phyloP scores from a whole-genome alignment of 805 yeast species.

The Metschnikowia peoriensis region DNA sequence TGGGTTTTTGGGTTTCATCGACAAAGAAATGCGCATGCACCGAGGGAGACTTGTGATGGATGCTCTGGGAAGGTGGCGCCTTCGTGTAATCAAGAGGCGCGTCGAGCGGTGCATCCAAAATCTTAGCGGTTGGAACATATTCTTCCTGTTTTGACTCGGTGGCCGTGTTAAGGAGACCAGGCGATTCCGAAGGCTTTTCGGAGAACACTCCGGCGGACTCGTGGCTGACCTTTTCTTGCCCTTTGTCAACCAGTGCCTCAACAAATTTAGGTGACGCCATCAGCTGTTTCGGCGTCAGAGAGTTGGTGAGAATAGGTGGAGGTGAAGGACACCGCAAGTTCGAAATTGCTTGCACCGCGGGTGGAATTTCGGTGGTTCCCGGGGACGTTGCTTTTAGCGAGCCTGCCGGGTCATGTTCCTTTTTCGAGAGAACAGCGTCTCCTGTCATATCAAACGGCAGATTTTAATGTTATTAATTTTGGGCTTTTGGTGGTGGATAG shows the following conservation, averaged over 20 bases:
- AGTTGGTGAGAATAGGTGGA: conserved; percentile 56
- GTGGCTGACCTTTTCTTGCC: background rate
- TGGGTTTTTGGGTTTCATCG: conserved; percentile 61
- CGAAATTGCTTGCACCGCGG: conserved; percentile 57
- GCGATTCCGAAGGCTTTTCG: conserved; percentile 2
- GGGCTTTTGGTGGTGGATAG: background rate
- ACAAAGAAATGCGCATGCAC: conserved; percentile 80
- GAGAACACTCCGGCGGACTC: conserved; percentile 3
- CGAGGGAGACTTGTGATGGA: conserved; percentile 55
- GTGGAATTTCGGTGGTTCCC: conserved; percentile 29
- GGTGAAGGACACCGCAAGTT: conserved; percentile 67
- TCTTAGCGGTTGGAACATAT: conserved; percentile 5
- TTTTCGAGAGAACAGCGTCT: conserved; percentile 3
- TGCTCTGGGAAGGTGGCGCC: conserved; percentile 30
- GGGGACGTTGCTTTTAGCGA: background rate
- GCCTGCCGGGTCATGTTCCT: conserved; percentile 5
- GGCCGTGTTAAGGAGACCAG: conserved; percentile 3
- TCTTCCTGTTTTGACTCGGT: background rate
- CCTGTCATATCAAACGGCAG: conserved; percentile 7
- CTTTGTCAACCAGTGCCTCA: background rate
- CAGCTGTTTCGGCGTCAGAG: conserved; percentile 6
- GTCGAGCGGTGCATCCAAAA: conserved; percentile 6
- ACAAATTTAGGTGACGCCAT: background rate
- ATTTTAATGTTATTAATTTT: background rate
- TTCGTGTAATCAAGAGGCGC: conserved; percentile 18